Conservation (phyloP, 805 yeast genomes). For the Suhomyces kilbournensis region DNA sequence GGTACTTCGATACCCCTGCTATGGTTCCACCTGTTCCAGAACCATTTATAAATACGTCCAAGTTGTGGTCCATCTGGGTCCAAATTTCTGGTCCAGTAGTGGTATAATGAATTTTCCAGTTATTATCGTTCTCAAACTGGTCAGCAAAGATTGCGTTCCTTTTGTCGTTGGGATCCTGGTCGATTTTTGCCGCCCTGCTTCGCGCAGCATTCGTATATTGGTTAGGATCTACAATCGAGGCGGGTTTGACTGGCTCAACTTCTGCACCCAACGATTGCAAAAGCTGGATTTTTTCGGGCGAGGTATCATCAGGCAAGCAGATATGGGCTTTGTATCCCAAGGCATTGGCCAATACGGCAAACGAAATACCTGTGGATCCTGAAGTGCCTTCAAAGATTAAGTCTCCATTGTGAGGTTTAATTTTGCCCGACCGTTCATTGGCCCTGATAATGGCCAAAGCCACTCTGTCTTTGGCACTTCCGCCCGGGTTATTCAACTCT, state of each 20-base stretch:
- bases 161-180: conserved; percentile 32
- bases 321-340: conserved; percentile 88
- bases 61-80: conserved; percentile 57
- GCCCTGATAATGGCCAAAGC: conserved; percentile 78
- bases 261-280: conserved; percentile 75
- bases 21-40: conserved; percentile 78
- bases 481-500: conserved; percentile 87
- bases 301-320: conserved; percentile 93
- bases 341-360: conserved; percentile 86
- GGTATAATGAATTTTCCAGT: conserved; percentile 79
- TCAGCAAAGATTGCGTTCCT: conserved; percentile 81
- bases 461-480: conserved; percentile 93
- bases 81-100: conserved; percentile 95
- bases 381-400: conserved; percentile 91
- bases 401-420: conserved; percentile 62
- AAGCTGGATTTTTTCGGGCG: conserved; percentile 73
- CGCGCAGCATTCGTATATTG: conserved; percentile 92
- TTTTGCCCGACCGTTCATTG: conserved; percentile 57
- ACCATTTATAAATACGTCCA: conserved; percentile 83
- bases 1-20: conserved; percentile 22
- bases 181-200: conserved; percentile 53
- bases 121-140: conserved; percentile 90
- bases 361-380: conserved; percentile 94
- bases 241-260: conserved; percentile 86
- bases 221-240: conserved; percentile 88